Evolutionary conservation across 805 yeast species (phyloP).

Genomic region (Metschnikowia kofuensis): DNA sequence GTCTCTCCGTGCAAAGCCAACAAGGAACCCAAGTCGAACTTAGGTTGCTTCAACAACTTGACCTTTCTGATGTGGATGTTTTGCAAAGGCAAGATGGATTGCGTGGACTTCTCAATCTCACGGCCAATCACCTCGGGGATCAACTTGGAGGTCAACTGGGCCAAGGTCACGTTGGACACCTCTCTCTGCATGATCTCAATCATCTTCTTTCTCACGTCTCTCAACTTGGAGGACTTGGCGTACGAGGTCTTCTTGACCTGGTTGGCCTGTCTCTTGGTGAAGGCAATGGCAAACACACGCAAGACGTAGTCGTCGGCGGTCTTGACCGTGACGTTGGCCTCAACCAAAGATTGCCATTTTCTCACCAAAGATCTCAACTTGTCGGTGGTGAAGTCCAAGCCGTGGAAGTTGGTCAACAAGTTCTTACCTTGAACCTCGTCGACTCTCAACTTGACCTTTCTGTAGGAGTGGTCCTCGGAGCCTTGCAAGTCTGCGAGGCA

Average conservation of each 20-base stretch:
- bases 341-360: constrained; percentile 98
- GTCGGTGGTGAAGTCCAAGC: constrained; percentile 96
- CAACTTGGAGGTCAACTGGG: constrained; percentile 95
- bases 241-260: constrained; percentile 97
- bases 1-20: constrained; percentile 97
- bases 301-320: constrained; percentile 96
- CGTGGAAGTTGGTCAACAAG: constrained; percentile 99
- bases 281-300: constrained; percentile 95
- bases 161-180: constrained; percentile 89
- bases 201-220: constrained; percentile 97
- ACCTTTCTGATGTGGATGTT: constrained; percentile 99
- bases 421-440: constrained; percentile 99
- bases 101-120: constrained; percentile 96
- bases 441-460: constrained; percentile 95
- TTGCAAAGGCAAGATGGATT: constrained; percentile 94
- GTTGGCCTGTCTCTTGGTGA: constrained; percentile 97
- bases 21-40: constrained; percentile 95
- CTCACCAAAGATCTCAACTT: constrained; percentile 96
- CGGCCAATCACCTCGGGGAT: constrained; percentile 98
- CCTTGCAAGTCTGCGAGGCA: constrained; percentile 97
- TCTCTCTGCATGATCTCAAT: constrained; percentile 94
- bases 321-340: constrained; percentile 97
- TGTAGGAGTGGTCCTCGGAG: constrained; percentile 97
- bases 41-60: constrained; percentile 97
- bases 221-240: constrained; percentile 96